Evolutionary conservation across 371 early-diverging fungal genomes (phyloP), one percentile per base, ranked within the genome.

Genomic region (Actinomucor elegans): DNA sequence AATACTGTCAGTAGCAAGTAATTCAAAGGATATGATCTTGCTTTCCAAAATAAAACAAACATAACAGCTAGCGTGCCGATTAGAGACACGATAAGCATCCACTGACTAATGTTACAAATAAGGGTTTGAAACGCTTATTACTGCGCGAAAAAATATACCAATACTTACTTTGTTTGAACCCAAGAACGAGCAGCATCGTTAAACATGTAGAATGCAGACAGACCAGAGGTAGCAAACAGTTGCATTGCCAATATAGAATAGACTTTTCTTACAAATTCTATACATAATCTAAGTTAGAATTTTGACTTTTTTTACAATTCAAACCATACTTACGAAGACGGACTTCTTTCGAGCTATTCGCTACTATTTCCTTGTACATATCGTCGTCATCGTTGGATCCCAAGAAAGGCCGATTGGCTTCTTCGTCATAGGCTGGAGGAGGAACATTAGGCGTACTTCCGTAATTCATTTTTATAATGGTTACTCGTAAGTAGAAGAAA

Each of bases 191-290:
- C 66, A 35, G 61, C 52, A n/a, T 50, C 58, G 40, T 79, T 79
- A 48, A 81, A 79, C 67, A 88, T 79, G 63, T 87, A 80, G 14
- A 84, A 46, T 9, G 75, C 73, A 5, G 83, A 78, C 27, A 87
- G 60, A 3, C 66, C 61, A 8, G 75, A 64, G 5, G 91, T 89
- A n/a, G 75, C 66, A 1, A 82, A 59, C 10, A 92, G 48, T 65
- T 91, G 90, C 4, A 59, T 65, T 0, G 84, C 73, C n/a, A 92
- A 70, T 35, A 92, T 90, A 5, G 85, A 78, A 57, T 90, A 91
- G 3, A 92, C 91, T 64, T 92, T 92, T 64, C 90, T 73, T 18
- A 91, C 73, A 69, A 92, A 92, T 38, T 79, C 87, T 75, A 67
- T 57, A 44, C 8, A 34, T 7, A 34, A n/a, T n/a, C n/a, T n/a